phyloP scores from a whole-genome alignment of 2,329 filamentous ascomycete genomes.

The Sclerotinia spermophila region DNA sequence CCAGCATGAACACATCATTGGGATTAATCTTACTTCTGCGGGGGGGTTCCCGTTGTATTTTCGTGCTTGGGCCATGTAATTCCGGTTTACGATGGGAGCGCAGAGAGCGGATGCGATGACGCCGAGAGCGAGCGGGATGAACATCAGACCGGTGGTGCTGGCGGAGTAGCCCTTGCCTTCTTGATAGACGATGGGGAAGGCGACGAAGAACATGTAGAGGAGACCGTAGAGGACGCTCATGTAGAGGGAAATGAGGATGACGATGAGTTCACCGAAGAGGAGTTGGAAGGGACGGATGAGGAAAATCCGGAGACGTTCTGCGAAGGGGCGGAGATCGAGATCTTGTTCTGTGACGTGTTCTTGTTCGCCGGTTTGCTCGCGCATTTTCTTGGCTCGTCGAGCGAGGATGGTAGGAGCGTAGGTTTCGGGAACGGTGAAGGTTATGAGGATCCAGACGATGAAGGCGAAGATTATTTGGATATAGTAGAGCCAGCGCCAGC shows the following conservation, averaged over 20 bases:
- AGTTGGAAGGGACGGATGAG: slow-evolving; percentile 81
- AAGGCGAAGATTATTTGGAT: slow-evolving; percentile 74
- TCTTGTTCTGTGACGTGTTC: slow-evolving; percentile 77
- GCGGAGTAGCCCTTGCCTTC: slow-evolving; percentile 75
- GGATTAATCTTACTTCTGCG: slow-evolving; percentile 73
- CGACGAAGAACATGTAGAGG: slow-evolving; percentile 48
- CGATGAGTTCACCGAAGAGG: slow-evolving; percentile 78
- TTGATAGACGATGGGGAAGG: slow-evolving; percentile 63
- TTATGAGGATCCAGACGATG: slow-evolving; percentile 69
- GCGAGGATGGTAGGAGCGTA: slow-evolving; percentile 78
- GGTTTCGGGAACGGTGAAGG: slow-evolving; percentile 87
- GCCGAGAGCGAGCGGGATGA: slow-evolving; percentile 76
- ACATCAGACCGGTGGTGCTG: slow-evolving; percentile 76
- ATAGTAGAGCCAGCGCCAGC: slow-evolving; percentile 87
- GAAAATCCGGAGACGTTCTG: slow-evolving; percentile 69
- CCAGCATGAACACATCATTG: slow-evolving; percentile 78
- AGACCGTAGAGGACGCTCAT: slow-evolving; percentile 68
- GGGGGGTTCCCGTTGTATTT: slow-evolving; percentile 70
- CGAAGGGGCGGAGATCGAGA: slow-evolving; percentile 66
- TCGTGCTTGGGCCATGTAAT: slow-evolving; percentile 62
- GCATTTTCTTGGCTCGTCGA: slow-evolving; percentile 65
- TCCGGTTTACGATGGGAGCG: slow-evolving; percentile 72
- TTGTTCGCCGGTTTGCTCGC: slow-evolving; percentile 62
- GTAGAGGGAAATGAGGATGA: slow-evolving; percentile 78
- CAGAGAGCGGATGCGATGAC: slow-evolving; percentile 65